Base-by-base conservation (phyloP, 129 eudicot genomes). In the Centaurea solstitialis region DNA sequence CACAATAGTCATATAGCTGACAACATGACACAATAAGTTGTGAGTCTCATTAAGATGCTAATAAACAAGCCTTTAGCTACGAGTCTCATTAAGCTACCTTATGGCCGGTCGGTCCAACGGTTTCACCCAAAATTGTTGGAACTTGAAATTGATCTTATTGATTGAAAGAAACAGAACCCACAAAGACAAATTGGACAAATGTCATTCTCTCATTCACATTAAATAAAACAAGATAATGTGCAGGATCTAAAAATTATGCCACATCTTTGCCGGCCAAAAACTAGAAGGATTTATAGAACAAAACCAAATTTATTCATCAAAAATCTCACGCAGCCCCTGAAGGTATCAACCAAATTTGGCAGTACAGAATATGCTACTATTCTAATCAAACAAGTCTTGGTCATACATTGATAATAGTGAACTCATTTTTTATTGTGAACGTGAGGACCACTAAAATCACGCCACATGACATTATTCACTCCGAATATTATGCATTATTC, bases 111-210 rank as follows among this genome's bases (percentile, higher is more conserved):
- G 22, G 6, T 33, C 37, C 37, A 33, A 5, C 9, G 9, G 9
- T 57, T 57, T 57, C 22, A 8, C 22, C 65, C 65, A 57, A 9
- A 22, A 57, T 57, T 57, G 22, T 57, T n/a, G 65, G 22, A 57
- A 57, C n/a, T 57, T n/a, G 65, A 9, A 57, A 57, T 57, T 57
- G 22, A 7, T 7, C 65, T 57, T 57, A 57, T 57, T 57, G 18
- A 8, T 68, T 11, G 73, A 76, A 22, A 64, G 64, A 76, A 59
- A 22, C 64, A 20, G 4, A 47, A 79, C 23, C 13, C 57, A 21
- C 4, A 79, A 35, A 47, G 18, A 50, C 30, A 79, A 69, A 21
- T 9, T 10, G 18, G 75, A 47, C 68, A 78, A 77, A 40, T 68
- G 76, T 12, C 82, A 68, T 47, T 8, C 61, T n/a, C 41, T 5